Evolutionary conservation across 2,329 filamentous ascomycete genomes (phyloP).

Genomic region (Tolypocladium tundrense): DNA sequence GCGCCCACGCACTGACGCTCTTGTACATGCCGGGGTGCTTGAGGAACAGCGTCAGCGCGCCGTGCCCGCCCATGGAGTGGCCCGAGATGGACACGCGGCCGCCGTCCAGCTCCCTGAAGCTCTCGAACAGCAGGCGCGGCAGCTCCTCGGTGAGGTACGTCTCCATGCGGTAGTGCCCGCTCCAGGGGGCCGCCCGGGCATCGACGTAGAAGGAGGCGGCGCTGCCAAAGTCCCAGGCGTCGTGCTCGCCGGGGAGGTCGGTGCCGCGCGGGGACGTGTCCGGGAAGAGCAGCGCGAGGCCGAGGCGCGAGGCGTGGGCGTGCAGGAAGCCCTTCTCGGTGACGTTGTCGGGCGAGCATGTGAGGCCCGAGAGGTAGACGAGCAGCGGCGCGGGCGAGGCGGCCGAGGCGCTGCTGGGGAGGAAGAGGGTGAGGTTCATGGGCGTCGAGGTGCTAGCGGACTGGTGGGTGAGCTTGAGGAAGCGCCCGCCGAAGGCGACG

Average conservation of each 20-base stretch:
- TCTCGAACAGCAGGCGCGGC: constrained; percentile 62
- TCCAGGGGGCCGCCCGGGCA: constrained; percentile 66
- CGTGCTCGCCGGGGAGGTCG: constrained; percentile 72
- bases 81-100: constrained; percentile 73
- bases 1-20: constrained; percentile 82
- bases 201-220: constrained; percentile 94
- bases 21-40: constrained; percentile 86
- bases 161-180: constrained; percentile 84
- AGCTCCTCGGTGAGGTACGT: constrained; percentile 83
- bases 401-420: constrained; percentile 60
- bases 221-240: constrained; percentile 81
- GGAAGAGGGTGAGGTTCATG: constrained; percentile 88
- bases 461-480: constrained; percentile 86
- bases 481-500: constrained; percentile 83
- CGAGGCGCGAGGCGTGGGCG: constrained; percentile 63
- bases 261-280: constrained; percentile 89
- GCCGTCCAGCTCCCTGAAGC: constrained; percentile 61
- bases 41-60: constrained; percentile 83
- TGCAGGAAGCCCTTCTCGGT: constrained; percentile 86
- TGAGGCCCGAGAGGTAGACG: constrained; percentile 88
- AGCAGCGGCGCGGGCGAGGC: constrained; percentile 61
- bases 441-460: constrained; percentile 70
- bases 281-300: constrained; percentile 88
- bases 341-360: constrained; percentile 85
- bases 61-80: constrained; percentile 96